phyloP scores from a whole-genome alignment of 768 basidiomycete species.

The Kondoa subrosea region DNA sequence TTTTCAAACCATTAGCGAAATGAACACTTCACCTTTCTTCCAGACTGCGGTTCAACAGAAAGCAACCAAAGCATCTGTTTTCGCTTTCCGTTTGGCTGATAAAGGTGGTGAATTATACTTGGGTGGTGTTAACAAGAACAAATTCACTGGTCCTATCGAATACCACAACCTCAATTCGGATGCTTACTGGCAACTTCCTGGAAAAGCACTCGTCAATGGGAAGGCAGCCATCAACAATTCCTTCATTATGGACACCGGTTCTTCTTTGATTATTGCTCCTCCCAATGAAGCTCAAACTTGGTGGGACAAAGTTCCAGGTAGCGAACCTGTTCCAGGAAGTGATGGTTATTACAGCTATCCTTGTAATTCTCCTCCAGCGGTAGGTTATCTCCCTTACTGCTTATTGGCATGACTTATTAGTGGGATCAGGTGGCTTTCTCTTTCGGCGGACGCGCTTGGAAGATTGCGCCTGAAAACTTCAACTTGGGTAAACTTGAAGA shows the following conservation, averaged over 20 bases:
- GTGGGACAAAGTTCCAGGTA: constrained; percentile 37
- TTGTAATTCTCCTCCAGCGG: constrained; percentile 27
- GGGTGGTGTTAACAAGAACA: constrained; percentile 31
- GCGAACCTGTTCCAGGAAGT: constrained; percentile 14
- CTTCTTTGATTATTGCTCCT: constrained; percentile 29
- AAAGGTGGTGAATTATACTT: constrained; percentile 30
- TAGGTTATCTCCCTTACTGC: neutral
- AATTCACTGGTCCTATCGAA: constrained; percentile 26
- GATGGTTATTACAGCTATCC: constrained; percentile 31
- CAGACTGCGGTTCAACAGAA: constrained; percentile 21
- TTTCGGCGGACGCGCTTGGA: constrained; percentile 38
- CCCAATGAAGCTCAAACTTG: constrained; percentile 32
- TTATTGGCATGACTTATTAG: neutral
- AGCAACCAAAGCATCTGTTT: constrained; percentile 15
- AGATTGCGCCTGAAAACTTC: constrained; percentile 34
- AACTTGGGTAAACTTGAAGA: constrained; percentile 31
- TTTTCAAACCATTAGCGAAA: constrained; percentile 38
- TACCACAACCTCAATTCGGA: constrained; percentile 13
- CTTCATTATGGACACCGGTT: constrained; percentile 26
- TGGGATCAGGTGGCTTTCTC: constrained; percentile 35
- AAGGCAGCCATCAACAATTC: constrained; percentile 4
- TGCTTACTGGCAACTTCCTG: constrained; percentile 27
- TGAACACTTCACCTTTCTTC: constrained; percentile 29
- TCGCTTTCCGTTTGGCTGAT: constrained; percentile 25
- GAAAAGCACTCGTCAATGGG: neutral